Percentiles rank a stretch among this genome's conserved stretches.
phyloP scores from a whole-genome alignment of 2,329 filamentous ascomycete species.

The Penicillium sp. region DNA sequence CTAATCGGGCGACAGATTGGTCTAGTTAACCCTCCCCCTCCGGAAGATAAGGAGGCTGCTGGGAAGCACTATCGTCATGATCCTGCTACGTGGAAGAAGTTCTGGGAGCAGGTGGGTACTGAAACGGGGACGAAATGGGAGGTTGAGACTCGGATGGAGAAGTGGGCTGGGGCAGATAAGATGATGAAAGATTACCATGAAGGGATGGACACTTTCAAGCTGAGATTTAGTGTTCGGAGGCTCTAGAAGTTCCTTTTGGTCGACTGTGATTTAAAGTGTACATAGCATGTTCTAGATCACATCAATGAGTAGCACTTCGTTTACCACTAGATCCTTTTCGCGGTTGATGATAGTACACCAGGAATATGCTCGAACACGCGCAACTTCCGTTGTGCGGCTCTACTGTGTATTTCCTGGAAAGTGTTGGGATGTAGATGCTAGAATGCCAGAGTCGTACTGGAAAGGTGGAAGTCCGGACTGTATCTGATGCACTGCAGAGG shows the following conservation, averaged over 20 bases:
- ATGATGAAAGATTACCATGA: constrained; percentile 10
- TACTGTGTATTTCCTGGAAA: background rate
- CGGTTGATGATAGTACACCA: background rate
- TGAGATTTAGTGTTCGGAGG: constrained; percentile 16
- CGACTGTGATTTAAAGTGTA: background rate
- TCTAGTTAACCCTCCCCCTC: constrained; percentile 9
- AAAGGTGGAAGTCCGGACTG: background rate
- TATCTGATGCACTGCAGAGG: background rate
- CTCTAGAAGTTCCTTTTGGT: background rate
- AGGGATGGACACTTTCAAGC: constrained; percentile 13
- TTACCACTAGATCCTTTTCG: background rate
- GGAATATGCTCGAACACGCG: background rate
- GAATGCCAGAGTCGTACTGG: background rate
- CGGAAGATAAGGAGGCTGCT: constrained; percentile 4
- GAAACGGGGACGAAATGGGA: constrained; percentile 52
- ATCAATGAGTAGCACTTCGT: background rate
- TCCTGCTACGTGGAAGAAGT: constrained; percentile 47
- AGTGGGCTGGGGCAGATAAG: constrained; percentile 11
- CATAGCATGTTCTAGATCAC: background rate
- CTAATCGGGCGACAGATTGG: constrained; percentile 24
- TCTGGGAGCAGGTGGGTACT: constrained; percentile 55
- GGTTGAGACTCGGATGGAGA: constrained; percentile 27
- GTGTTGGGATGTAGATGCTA: background rate
- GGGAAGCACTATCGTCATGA: constrained; percentile 47
- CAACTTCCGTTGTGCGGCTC: background rate